These are phyloP conservation scores for Cucumis cinereus DNA, from an alignment of 306 rosid species.

Conservation along the genomic window DNA sequence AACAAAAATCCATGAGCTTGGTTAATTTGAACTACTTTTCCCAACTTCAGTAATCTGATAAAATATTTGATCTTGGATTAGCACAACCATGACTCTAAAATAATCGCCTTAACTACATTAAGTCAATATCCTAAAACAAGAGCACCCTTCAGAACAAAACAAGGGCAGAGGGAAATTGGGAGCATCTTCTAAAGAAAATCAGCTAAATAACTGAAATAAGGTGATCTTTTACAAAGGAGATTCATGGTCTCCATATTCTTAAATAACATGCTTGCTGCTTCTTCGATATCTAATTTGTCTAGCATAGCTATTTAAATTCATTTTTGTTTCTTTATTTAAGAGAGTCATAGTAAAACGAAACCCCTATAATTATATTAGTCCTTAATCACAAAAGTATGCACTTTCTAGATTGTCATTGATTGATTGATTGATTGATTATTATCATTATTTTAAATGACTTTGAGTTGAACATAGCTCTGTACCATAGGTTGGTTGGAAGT, in stretches of 20 bases:
- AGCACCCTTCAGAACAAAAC: not conserved
- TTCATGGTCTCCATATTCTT: not conserved
- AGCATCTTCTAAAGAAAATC: not conserved
- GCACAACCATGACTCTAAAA: not conserved
- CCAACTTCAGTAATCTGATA: not conserved
- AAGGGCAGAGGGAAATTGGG: not conserved
- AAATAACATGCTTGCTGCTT: not conserved
- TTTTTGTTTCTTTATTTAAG: not conserved
- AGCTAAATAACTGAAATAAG: not conserved
- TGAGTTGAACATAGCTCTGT: not conserved
- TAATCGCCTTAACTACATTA: not conserved
- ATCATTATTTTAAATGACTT: not conserved
- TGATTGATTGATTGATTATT: too few relatives aligned
- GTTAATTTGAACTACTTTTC: not conserved
- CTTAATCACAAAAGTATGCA: not conserved
- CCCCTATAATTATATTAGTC: not conserved
- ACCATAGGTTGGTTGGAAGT: not conserved
- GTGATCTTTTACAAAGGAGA: not conserved
- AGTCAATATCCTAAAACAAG: not conserved
- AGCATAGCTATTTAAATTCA: not conserved
- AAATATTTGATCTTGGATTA: not conserved
- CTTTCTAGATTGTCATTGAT: not conserved
- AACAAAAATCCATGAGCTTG: not conserved
- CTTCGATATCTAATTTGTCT: not conserved
- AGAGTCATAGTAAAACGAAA: not conserved